phyloP scores from a whole-genome alignment of 148 eudicot genomes.

The Vaccinium macrocarpon region DNA sequence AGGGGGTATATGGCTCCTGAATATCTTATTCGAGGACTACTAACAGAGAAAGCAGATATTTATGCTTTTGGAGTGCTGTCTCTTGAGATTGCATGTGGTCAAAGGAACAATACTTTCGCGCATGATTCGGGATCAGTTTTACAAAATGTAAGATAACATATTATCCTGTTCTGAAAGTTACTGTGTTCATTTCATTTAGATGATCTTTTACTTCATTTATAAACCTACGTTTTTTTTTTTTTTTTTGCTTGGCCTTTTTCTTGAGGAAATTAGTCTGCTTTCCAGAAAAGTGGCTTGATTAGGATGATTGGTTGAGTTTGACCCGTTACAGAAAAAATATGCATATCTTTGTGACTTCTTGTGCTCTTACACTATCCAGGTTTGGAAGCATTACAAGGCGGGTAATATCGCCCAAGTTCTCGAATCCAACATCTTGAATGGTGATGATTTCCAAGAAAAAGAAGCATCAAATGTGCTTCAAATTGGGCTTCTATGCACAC shows the following conservation, averaged over 20 bases:
- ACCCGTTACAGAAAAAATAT: background rate
- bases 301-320: background rate
- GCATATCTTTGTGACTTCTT: background rate
- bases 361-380: background rate
- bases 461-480: conserved; percentile 16
- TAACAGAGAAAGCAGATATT: conserved; percentile 21
- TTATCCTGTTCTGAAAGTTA: background rate
- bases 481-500: conserved; percentile 21
- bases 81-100: conserved; percentile 14
- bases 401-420: conserved; percentile 1
- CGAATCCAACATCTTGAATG: background rate
- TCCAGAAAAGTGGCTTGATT: background rate
- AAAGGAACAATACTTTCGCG: conserved; percentile 13
- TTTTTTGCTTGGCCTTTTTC: background rate
- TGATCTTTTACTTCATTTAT: background rate
- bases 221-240: background rate
- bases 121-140: conserved; percentile 16
- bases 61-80: conserved; percentile 17
- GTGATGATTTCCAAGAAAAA: background rate
- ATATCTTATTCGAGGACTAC: conserved; percentile 16
- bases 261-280: background rate
- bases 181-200: background rate
- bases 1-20: conserved; percentile 23
- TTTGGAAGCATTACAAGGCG: conserved; percentile 15
- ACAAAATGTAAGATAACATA: conserved; percentile 13